phyloP scores from a whole-genome alignment of 257 asterid genomes.

The Leptodermis oblonga region DNA sequence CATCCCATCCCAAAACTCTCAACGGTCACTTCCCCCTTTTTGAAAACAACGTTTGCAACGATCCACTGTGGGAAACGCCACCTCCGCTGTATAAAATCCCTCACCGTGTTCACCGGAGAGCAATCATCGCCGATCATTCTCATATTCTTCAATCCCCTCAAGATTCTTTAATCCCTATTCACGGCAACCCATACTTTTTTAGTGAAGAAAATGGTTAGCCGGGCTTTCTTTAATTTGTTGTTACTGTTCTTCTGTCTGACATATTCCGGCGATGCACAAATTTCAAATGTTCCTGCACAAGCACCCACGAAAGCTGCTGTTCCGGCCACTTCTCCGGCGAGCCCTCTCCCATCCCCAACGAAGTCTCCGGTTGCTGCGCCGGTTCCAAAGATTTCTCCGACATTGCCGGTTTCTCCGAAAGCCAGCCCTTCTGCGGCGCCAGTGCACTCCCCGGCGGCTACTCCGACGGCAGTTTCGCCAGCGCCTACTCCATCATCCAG shows the following conservation, averaged over 20 bases:
- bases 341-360: constrained; percentile 40
- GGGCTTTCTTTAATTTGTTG: constrained; percentile 27
- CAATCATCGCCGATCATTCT: constrained; percentile 6
- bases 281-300: constrained; percentile 47
- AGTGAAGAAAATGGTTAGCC: constrained; percentile 28
- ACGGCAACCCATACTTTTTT: too few relatives aligned
- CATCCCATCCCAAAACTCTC: background rate
- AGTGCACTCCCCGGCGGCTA: constrained; percentile 32
- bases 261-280: constrained; percentile 42
- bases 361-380: constrained; percentile 48
- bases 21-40: constrained; percentile 41
- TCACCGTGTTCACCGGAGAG: constrained; percentile 21
- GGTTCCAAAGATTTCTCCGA: constrained; percentile 30
- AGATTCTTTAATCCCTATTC: too few relatives aligned
- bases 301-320: constrained; percentile 35
- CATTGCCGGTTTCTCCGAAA: constrained; percentile 36
- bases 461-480: constrained; percentile 30
- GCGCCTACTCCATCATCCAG: constrained; percentile 30
- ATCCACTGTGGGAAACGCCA: constrained; percentile 20
- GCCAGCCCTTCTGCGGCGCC: constrained; percentile 46
- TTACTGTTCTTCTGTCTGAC: constrained; percentile 26
- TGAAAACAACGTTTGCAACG: constrained; percentile 33
- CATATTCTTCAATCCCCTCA: background rate
- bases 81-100: constrained; percentile 19
- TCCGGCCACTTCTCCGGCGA: constrained; percentile 31